Conservation (phyloP, 805 yeast genomes). For the Candida michaelii region DNA sequence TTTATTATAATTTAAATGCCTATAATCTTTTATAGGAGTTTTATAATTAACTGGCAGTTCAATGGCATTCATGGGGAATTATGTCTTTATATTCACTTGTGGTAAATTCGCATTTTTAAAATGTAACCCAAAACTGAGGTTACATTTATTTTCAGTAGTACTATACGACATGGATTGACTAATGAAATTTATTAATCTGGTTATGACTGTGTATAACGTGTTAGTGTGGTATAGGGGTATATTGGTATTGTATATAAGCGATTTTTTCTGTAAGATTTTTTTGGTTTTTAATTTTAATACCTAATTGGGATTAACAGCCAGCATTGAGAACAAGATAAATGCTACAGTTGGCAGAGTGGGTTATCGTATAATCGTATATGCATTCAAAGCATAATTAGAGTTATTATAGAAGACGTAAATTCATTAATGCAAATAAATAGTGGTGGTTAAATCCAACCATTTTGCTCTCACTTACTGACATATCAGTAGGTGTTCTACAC, state of each 20-base stretch:
- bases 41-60: constrained; percentile 4
- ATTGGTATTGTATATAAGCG: not conserved
- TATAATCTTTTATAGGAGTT: constrained; percentile 5
- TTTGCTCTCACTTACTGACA: too few species aligned
- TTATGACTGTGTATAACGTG: not conserved
- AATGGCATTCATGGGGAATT: constrained; percentile 7
- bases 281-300: not conserved
- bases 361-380: too few species aligned
- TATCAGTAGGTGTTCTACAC: too few species aligned
- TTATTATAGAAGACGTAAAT: constrained; percentile 5
- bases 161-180: constrained; percentile 2
- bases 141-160: constrained; percentile 1
- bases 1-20: not conserved
- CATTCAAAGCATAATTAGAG: too few species aligned
- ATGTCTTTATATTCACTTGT: constrained; percentile 5
- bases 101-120: constrained; percentile 4
- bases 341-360: too few species aligned
- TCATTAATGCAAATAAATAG: constrained; percentile 8
- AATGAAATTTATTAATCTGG: not conserved
- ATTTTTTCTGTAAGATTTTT: not conserved
- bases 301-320: not conserved
- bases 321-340: not conserved
- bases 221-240: not conserved
- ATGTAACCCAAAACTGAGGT: constrained; percentile 6
- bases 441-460: too few species aligned